Evolutionary conservation across 1,284 basidiomycete species (phyloP).

Genomic region (Trichosporon sp.): DNA sequence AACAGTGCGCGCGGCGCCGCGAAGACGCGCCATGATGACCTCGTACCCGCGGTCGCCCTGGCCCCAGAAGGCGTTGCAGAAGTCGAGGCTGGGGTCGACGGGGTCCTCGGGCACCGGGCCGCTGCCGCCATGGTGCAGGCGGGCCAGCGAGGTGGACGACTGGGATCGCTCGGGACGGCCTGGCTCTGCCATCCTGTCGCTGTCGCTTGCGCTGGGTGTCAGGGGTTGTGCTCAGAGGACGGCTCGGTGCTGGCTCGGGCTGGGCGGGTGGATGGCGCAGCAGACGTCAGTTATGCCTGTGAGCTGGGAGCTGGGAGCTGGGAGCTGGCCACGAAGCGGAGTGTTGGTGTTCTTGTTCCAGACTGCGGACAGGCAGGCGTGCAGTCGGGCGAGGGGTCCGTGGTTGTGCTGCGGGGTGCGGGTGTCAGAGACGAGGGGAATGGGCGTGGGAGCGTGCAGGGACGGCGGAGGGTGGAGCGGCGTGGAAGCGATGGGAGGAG

Average conservation of each 20-base stretch:
- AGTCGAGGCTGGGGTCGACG: conserved; percentile 58
- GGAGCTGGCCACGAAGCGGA: not conserved
- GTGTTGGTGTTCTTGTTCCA: not conserved
- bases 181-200: conserved; percentile 18
- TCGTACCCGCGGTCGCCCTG: conserved; percentile 79
- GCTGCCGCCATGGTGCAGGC: conserved; percentile 38
- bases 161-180: conserved; percentile 39
- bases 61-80: conserved; percentile 98
- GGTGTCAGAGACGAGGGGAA: too few species aligned
- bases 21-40: conserved; percentile 80
- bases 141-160: conserved; percentile 45
- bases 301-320: too few species aligned
- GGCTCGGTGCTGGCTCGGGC: not conserved
- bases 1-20: conserved; percentile 75
- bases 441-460: not conserved
- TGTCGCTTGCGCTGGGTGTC: not conserved
- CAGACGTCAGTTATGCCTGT: not conserved
- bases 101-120: conserved; percentile 26
- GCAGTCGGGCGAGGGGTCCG: not conserved
- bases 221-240: not conserved
- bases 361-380: not conserved
- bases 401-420: not conserved
- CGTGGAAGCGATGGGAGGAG: not conserved
- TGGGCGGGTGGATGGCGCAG: not conserved
- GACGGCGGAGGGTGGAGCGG: not conserved